These are phyloP conservation scores for Vaucheria bursata DNA, from an alignment of 352 stramenopile species.

Conservation along the genomic window DNA sequence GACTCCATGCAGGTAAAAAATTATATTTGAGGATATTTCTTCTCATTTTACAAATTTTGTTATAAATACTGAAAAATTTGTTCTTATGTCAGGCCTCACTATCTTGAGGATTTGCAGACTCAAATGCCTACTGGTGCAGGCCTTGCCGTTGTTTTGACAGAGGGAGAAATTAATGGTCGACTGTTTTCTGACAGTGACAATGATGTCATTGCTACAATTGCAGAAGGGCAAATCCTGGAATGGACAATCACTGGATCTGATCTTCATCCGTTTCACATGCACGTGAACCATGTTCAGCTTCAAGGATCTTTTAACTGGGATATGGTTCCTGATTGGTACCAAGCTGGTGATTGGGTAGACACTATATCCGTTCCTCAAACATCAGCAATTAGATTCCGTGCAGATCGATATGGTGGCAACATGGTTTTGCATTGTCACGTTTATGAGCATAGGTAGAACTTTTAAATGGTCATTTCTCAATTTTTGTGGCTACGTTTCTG, in stretches of 20 bases:
- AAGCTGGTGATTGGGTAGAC: conserved; percentile 35
- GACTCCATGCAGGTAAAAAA: neutral
- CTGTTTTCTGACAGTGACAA: neutral
- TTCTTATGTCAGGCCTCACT: too few relatives aligned
- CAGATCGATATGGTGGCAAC: conserved; percentile 18
- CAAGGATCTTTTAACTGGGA: neutral
- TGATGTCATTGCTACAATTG: neutral
- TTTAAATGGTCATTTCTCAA: too few relatives aligned
- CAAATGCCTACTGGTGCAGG: too few relatives aligned
- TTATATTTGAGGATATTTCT: too few relatives aligned
- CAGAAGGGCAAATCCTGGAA: neutral
- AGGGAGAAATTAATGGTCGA: neutral
- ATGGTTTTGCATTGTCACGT: conserved; percentile 40
- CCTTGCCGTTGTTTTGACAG: conserved; percentile 1
- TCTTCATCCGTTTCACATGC: conserved; percentile 36
- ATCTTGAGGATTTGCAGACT: too few relatives aligned
- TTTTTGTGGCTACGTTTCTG: too few relatives aligned
- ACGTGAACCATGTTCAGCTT: conserved; percentile 44
- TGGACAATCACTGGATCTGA: conserved; percentile 24
- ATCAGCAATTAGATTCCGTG: conserved; percentile 10
- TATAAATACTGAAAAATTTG: too few relatives aligned
- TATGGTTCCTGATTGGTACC: conserved; percentile 21
- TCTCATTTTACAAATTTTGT: too few relatives aligned
- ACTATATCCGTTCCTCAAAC: conserved; percentile 14
- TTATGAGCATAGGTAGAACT: conserved; percentile 25